A percentile compares a stretch with the other conserved stretches of the same genome.
Evolutionary conservation across 441 rosid genomes (phyloP).

Genomic region (Croton setiger): DNA sequence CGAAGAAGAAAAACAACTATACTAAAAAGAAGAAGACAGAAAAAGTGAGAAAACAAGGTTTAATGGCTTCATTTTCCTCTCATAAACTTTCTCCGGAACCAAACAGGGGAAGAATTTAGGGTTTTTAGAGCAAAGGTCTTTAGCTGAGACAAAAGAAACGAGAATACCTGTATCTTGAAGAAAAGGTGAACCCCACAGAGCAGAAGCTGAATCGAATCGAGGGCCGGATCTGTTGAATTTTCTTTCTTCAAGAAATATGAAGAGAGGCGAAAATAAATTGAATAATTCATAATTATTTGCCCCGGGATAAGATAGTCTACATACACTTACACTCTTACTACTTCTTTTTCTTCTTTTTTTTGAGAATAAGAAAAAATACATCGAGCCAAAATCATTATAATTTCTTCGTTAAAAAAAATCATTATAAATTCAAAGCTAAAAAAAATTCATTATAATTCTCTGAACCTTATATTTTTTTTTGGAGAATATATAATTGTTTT

Average conservation of each 20-base stretch:
- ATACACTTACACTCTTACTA: too few relatives aligned
- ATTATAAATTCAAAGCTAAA: too few relatives aligned
- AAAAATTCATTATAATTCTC: too few relatives aligned
- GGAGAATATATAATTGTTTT: too few relatives aligned
- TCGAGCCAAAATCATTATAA: too few relatives aligned
- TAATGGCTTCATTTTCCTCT: not conserved
- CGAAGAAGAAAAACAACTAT: not conserved
- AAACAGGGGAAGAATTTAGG: constrained; percentile 10
- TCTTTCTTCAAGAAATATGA: not conserved
- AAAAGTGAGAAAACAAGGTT: not conserved
- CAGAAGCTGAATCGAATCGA: not conserved
- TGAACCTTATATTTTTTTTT: too few relatives aligned
- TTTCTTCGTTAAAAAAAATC: too few relatives aligned
- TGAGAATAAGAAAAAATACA: too few relatives aligned
- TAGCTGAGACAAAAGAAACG: constrained; percentile 1
- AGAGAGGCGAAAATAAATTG: too few relatives aligned
- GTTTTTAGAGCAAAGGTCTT: constrained; percentile 1
- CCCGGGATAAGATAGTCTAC: too few relatives aligned
- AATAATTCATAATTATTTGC: too few relatives aligned
- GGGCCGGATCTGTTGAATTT: constrained; percentile 4
- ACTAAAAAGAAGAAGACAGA: not conserved
- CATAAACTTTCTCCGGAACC: constrained; percentile 11
- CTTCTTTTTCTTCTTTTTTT: too few relatives aligned
- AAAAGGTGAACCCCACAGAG: not conserved
- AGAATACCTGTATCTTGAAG: not conserved